Percentiles rank a stretch among this genome's conserved stretches.
Evolutionary conservation across 495 filamentous ascomycete genomes (phyloP).

Genomic region (Penicillium canescens): DNA sequence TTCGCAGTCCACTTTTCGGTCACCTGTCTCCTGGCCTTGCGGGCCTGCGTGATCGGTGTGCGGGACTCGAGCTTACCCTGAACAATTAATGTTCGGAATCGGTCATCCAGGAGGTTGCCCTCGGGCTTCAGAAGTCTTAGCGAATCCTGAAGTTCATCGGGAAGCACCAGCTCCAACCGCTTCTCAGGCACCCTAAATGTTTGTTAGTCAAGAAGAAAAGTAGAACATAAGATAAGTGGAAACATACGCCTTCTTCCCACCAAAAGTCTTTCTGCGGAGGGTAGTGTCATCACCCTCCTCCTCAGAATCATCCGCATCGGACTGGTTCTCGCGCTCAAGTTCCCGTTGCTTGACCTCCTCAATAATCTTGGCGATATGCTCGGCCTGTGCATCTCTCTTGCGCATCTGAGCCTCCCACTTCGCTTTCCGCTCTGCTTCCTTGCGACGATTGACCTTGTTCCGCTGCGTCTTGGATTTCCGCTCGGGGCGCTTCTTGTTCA

Average conservation of each 20-base stretch:
- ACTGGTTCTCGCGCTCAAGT: conserved; percentile 36
- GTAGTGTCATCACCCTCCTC: conserved; percentile 50
- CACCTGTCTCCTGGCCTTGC: conserved; percentile 71
- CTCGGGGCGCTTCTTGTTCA: conserved; percentile 70
- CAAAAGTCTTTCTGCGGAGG: conserved; percentile 71
- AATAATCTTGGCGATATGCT: conserved; percentile 64
- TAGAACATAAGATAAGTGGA: background rate
- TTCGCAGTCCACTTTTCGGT: conserved; percentile 98
- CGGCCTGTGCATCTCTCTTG: conserved; percentile 63
- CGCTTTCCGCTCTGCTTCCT: conserved; percentile 74
- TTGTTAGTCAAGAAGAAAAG: conserved; percentile 23
- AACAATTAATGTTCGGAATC: conserved; percentile 85
- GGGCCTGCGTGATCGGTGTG: conserved; percentile 71
- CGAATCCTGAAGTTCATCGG: conserved; percentile 92
- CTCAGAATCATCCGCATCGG: conserved; percentile 56
- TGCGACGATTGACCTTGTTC: conserved; percentile 83
- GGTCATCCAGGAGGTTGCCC: conserved; percentile 87
- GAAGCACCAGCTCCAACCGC: conserved; percentile 82
- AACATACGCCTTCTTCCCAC: conserved; percentile 66
- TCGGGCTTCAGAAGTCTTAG: conserved; percentile 87
- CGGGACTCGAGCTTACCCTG: conserved; percentile 85
- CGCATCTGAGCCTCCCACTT: conserved; percentile 72
- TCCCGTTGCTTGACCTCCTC: conserved; percentile 63
- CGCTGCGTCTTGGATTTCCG: conserved; percentile 83
- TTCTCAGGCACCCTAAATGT: conserved; percentile 66